A percentile compares a stretch with the other conserved stretches of the same genome.
phyloP scores from a whole-genome alignment of 2,329 filamentous ascomycete species.

The Colletotrichum falcatum region DNA sequence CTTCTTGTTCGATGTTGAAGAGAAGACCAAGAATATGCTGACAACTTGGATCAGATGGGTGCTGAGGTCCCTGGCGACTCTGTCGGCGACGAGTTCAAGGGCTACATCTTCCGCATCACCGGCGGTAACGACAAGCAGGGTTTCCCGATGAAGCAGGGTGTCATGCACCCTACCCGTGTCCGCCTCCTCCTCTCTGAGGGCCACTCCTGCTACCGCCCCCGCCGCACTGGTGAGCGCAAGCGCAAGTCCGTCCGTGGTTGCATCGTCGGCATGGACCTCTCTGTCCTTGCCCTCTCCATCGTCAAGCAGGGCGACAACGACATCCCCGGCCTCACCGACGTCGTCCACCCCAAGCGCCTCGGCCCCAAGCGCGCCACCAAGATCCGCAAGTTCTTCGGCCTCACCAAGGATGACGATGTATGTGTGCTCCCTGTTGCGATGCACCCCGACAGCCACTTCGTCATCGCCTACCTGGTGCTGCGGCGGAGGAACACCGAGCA shows the following conservation, averaged over 20 bases:
- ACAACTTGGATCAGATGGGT: slow-evolving; percentile 73
- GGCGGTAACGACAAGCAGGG: slow-evolving; percentile 99
- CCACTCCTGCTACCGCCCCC: slow-evolving; percentile 99
- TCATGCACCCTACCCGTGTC: slow-evolving; percentile 99
- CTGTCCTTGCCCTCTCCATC: slow-evolving; percentile 92
- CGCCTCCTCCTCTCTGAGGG: slow-evolving; percentile 94
- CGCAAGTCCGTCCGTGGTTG: slow-evolving; percentile 98
- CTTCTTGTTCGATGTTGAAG: slow-evolving; percentile 15
- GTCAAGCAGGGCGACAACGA: slow-evolving; percentile 98
- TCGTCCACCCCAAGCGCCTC: slow-evolving; percentile 98
- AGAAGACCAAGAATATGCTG: slow-evolving; percentile 46
- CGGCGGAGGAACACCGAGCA: slow-evolving; percentile 54
- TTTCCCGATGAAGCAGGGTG: slow-evolving; percentile 99
- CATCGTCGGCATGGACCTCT: slow-evolving; percentile 96
- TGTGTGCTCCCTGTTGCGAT: slow-evolving; percentile 65
- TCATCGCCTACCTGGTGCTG: slow-evolving; percentile 78
- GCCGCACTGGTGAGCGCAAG: slow-evolving; percentile 98
- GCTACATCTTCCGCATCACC: slow-evolving; percentile 99
- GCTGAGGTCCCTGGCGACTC: slow-evolving; percentile 93
- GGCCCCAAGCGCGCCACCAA: slow-evolving; percentile 99
- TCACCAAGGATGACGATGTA: slow-evolving; percentile 99
- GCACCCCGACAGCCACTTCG: slow-evolving; percentile 60
- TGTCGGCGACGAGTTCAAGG: slow-evolving; percentile 99
- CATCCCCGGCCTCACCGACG: slow-evolving; percentile 96
- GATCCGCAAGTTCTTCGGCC: slow-evolving; percentile 99